Percentiles rank a stretch among this genome's conserved stretches.
Conservation (phyloP, 1,284 basidiomycete genomes). For the Apiotrichum brassicae region DNA sequence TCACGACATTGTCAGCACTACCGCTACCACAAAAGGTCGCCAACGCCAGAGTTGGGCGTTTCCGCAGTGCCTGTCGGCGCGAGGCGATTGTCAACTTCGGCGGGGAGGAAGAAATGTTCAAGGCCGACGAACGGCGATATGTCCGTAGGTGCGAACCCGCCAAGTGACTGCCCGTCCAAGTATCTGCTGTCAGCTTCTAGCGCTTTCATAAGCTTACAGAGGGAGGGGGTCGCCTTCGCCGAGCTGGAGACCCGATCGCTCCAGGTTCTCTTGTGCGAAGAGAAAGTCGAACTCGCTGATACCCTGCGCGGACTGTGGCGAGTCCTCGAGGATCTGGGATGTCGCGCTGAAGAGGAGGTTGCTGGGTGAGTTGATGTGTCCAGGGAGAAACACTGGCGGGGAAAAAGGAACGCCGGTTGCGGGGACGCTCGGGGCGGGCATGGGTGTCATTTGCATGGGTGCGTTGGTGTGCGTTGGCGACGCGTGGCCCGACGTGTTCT, state of each 20-base stretch:
- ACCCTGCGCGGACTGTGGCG: constrained; percentile 37
- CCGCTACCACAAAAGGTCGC: too few species aligned
- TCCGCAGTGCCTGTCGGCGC: too few species aligned
- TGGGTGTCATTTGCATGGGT: constrained; percentile 23
- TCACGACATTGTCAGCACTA: too few species aligned
- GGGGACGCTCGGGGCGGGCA: not conserved
- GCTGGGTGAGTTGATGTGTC: constrained; percentile 13
- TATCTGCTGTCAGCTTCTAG: constrained; percentile 23
- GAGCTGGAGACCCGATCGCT: constrained; percentile 39
- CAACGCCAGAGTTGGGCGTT: too few species aligned
- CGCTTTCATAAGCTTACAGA: constrained; percentile 24
- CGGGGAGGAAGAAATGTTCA: constrained; percentile 46
- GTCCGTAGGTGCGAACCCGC: constrained; percentile 28
- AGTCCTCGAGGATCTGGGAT: constrained; percentile 39
- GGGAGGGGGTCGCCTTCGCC: constrained; percentile 42
- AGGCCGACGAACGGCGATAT: constrained; percentile 42
- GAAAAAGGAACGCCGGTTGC: constrained; percentile 14
- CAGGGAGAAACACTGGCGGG: constrained; percentile 13
- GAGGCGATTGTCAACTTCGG: constrained; percentile 32
- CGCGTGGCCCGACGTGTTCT: constrained; percentile 36
- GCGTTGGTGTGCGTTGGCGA: constrained; percentile 27
- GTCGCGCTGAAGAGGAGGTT: constrained; percentile 26
- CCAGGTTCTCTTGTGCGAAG: constrained; percentile 44
- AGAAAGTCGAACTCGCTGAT: constrained; percentile 44
- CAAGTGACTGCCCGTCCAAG: constrained; percentile 44